These are phyloP conservation scores for Trypanosoma cruzi DNA, from an alignment of 208 protist species.

Conservation along the genomic window DNA sequence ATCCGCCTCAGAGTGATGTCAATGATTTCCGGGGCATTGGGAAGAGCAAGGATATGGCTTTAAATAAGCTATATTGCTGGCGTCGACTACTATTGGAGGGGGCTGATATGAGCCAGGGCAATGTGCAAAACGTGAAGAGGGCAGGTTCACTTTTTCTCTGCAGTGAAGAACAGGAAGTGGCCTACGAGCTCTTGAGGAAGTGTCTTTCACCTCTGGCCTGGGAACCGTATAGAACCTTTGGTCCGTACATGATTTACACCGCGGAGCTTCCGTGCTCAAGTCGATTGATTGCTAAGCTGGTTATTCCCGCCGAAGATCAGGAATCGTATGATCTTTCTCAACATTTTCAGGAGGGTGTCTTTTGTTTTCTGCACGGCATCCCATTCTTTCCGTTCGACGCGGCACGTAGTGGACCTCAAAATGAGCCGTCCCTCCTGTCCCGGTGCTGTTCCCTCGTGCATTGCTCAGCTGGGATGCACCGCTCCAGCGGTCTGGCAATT, in stretches of 20 bases:
- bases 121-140: not conserved
- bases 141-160: slow-evolving; percentile 5
- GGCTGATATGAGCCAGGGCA: not conserved
- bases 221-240: slow-evolving; percentile 18
- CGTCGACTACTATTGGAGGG: slow-evolving; percentile 26
- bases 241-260: slow-evolving; percentile 32
- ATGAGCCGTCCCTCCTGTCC: slow-evolving; percentile 12
- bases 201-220: slow-evolving; percentile 24
- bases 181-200: not conserved
- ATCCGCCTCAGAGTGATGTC: slow-evolving; percentile 8
- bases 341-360: slow-evolving; percentile 68
- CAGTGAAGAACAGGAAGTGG: slow-evolving; percentile 17
- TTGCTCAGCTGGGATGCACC: slow-evolving; percentile 88
- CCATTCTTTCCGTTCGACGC: slow-evolving; percentile 31
- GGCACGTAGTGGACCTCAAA: not conserved
- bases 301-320: slow-evolving; percentile 67
- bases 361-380: slow-evolving; percentile 64
- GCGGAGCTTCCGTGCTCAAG: slow-evolving; percentile 47
- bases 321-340: slow-evolving; percentile 71
- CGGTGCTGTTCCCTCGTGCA: slow-evolving; percentile 48
- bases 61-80: slow-evolving; percentile 20
- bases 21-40: not conserved
- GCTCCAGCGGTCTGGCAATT: slow-evolving; percentile 67
- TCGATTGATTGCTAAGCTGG: slow-evolving; percentile 50
- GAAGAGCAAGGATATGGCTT: slow-evolving; percentile 10